Evolutionary conservation across 2,329 filamentous ascomycete genomes (phyloP), one percentile per base, ranked within the genome.

Genomic region (Diaporthe eres): DNA sequence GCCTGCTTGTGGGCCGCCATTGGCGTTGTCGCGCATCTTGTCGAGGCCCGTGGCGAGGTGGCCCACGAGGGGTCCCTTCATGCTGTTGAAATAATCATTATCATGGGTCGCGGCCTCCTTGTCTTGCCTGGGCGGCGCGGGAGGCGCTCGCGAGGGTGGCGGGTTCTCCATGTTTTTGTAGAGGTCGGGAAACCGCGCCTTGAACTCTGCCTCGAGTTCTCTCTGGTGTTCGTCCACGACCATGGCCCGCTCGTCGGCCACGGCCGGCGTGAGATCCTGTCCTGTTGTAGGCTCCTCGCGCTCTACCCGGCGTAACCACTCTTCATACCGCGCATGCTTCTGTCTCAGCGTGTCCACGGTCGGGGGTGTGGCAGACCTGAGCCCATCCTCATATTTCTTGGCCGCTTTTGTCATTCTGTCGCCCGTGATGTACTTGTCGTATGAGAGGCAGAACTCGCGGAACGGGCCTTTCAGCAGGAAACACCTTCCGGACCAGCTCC

Each of bases 401-500:
- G 84, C 84, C 10, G 82, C 83, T 31, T 84, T 81, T 1, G 84
- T 85, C 79, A 85, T 88, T 76, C 83, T 87, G 42, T 82, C 79
- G 6, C 85, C 86, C 28, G 83, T 84, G 75, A 90, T 88, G 76
- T 89, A 87, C 75, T 86, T 87, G 76, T 86, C 86, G 77, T 89
- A 91, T 0, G 87, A 88, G 37, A 84, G 83, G 22, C 88, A 88
- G 76, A 91, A 91, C 77, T 91, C 89, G 63, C 85, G 85, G 79
- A 88, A 91, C 72, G 89, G 88, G 0, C 89, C 89, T 78, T 90
- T 90, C 47, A 91, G 84, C 10, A 91, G 83, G 78, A 90, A 90
- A 75, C 85, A 87, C 55, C 86, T 85, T 2, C 89, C 89, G 0
- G 78, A 77, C 89, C 89, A 91, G 31, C 86, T 87, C 1, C 44